Evolutionary conservation across 1,139 yeast genomes (phyloP), one percentile per base, ranked within the genome.

Genomic region (Yamadazyma friedrichii): DNA sequence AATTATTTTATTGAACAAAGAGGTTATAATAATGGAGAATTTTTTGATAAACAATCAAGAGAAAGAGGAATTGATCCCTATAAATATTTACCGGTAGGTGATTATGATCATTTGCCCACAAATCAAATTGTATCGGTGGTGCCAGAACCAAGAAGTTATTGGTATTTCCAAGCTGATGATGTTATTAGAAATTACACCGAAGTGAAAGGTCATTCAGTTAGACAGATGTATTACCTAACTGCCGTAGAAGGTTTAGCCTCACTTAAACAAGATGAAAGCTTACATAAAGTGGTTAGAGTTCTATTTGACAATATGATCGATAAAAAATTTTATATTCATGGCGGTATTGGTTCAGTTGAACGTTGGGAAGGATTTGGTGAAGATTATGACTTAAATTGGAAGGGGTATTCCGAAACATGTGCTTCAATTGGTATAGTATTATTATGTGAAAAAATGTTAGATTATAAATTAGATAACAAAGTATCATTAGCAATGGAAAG

Each of bases 311-410:
- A 55, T 38, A 51, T 53, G 55, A 44, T 54, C 12, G 57, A 51
- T 39, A 46, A 44, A 9, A 54, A 55, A 34, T 38, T 55, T 39
- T 53, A 54, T 36, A 50, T 55, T 17, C 54, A 50, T 41, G 60
- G 59, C 15, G 60, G 59, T 9, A 54, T 55, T 41, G 60, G 60
- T 1, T 35, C 59, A 8, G 42, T 49, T 29, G 43, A 28, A 15
- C 42, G 46, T 22, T 55, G 56, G 55, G 60, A 56, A 47, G 60
- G 60, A 2, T 55, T 55, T 42, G 59, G 57, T 15, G 51, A 48
- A 16, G 39, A 45, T 15, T 56, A 50, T 29, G 58, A 52, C 20
- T 44, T 55, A 25, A 43, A 52, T 31, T 51, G 57, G 53, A 48
- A 49, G 30, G 52, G 59, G 28, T 56, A 56, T 31, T 47, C 51